These are phyloP conservation scores for Hanseniaspora sp. DNA, from an alignment of 1,139 yeast species.

Conservation along the genomic window DNA sequence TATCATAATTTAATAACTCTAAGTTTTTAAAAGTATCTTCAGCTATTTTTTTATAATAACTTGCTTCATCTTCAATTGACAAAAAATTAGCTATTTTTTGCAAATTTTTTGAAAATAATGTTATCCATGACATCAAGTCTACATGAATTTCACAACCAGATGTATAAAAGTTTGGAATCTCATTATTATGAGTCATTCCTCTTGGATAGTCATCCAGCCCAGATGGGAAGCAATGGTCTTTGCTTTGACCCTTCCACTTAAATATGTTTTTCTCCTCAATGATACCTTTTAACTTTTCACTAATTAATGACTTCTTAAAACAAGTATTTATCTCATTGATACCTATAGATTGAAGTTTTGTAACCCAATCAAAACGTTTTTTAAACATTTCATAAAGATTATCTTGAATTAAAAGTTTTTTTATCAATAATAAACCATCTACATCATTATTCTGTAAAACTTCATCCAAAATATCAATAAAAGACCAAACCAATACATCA, in stretches of 20 bases:
- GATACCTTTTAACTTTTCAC: constrained; percentile 15
- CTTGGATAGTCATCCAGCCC: constrained; percentile 96
- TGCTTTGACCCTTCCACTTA: constrained; percentile 89
- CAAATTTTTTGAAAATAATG: constrained; percentile 79
- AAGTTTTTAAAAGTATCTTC: constrained; percentile 50
- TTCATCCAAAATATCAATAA: constrained; percentile 53
- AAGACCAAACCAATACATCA: constrained; percentile 77
- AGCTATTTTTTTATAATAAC: constrained; percentile 43
- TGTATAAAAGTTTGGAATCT: constrained; percentile 30
- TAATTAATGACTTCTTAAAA: constrained; percentile 22
- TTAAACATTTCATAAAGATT: constrained; percentile 46
- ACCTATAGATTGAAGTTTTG: constrained; percentile 68
- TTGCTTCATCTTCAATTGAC: constrained; percentile 47
- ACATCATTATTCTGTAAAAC: constrained; percentile 27
- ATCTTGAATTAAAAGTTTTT: constrained; percentile 22
- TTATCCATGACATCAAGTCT: constrained; percentile 86
- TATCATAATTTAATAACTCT: constrained; percentile 72
- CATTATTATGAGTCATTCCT: constrained; percentile 36
- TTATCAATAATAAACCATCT: constrained; percentile 20
- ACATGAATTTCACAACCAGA: constrained; percentile 85
- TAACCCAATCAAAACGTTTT: constrained; percentile 75
- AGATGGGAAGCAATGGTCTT: constrained; percentile 76
- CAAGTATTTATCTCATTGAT: constrained; percentile 41
- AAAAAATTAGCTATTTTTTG: constrained; percentile 59
- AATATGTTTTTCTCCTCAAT: constrained; percentile 53